A percentile compares a stretch with the other conserved stretches of the same genome.
These are phyloP conservation scores for Cordyceps sp. DNA, from an alignment of 2,329 filamentous ascomycete species.

Conservation along the genomic window DNA sequence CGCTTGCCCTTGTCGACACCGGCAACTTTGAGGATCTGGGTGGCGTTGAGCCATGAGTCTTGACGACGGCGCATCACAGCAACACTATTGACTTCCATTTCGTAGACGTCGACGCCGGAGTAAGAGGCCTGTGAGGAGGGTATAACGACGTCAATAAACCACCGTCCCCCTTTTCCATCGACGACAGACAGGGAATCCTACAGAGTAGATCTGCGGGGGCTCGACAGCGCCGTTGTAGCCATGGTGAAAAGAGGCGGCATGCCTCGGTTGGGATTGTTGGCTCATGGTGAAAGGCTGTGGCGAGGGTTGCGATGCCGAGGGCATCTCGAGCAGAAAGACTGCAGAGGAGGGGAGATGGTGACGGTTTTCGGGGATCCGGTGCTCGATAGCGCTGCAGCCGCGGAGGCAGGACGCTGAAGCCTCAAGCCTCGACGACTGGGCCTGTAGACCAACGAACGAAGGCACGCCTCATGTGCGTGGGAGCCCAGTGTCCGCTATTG, in stretches of 20 bases:
- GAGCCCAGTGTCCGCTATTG: too few species aligned
- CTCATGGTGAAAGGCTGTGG: constrained; percentile 42
- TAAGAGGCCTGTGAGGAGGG: constrained; percentile 51
- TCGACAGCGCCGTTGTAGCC: constrained; percentile 18
- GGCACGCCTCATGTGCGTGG: too few species aligned
- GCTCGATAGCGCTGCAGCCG: too few species aligned
- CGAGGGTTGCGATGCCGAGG: constrained; percentile 32
- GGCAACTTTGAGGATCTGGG: constrained; percentile 93
- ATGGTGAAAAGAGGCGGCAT: constrained; percentile 19
- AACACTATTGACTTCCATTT: constrained; percentile 90
- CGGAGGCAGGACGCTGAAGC: too few species aligned
- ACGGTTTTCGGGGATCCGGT: not conserved
- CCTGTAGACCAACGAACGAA: too few species aligned
- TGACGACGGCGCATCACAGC: constrained; percentile 91
- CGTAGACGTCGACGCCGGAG: constrained; percentile 90
- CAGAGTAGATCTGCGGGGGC: constrained; percentile 45
- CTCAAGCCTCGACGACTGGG: too few species aligned
- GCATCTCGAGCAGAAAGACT: constrained; percentile 9
- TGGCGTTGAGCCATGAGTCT: constrained; percentile 95
- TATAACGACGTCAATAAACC: not conserved
- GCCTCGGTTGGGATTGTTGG: constrained; percentile 29
- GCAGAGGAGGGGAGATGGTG: not conserved
- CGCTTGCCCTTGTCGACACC: constrained; percentile 95
- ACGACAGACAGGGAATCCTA: constrained; percentile 16
- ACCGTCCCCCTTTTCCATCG: not conserved